These are phyloP conservation scores for Penicillium sp. DNA, from an alignment of 2,329 filamentous ascomycete genomes.

Conservation along the genomic window DNA sequence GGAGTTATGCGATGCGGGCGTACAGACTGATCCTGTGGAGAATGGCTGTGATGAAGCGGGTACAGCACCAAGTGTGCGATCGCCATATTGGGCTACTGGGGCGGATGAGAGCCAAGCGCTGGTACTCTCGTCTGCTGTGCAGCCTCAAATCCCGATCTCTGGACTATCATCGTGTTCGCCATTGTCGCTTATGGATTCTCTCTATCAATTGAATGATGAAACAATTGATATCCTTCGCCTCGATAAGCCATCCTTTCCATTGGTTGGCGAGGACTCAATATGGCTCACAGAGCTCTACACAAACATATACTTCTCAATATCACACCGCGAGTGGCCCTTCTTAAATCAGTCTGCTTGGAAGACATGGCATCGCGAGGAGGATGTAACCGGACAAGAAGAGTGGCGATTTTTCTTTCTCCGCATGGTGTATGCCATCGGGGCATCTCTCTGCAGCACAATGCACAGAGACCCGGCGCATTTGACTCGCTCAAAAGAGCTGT, in stretches of 20 bases:
- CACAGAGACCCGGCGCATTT: slow-evolving; percentile 29
- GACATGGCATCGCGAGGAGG: slow-evolving; percentile 27
- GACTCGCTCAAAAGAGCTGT: slow-evolving; percentile 28
- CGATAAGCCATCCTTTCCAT: slow-evolving; percentile 16
- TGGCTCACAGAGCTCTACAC: slow-evolving; percentile 33
- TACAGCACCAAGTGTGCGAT: neutral
- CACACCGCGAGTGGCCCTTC: slow-evolving; percentile 35
- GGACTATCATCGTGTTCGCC: slow-evolving; percentile 7
- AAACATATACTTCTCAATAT: slow-evolving; percentile 33
- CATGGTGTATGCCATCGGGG: slow-evolving; percentile 36
- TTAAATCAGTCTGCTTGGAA: slow-evolving; percentile 30
- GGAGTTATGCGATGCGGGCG: slow-evolving; percentile 25
- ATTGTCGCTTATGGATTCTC: slow-evolving; percentile 13
- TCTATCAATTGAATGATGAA: slow-evolving; percentile 15
- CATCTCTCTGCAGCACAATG: slow-evolving; percentile 30
- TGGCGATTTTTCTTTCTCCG: slow-evolving; percentile 33
- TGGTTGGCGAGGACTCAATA: slow-evolving; percentile 16
- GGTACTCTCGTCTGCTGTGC: slow-evolving; percentile 8
- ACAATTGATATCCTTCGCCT: slow-evolving; percentile 24
- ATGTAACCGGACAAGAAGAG: slow-evolving; percentile 19
- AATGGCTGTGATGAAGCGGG: neutral
- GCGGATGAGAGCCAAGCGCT: slow-evolving; percentile 6
- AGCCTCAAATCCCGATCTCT: slow-evolving; percentile 2
- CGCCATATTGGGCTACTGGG: slow-evolving; percentile 1
- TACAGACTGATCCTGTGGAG: slow-evolving; percentile 28